Evolutionary conservation across 768 basidiomycete species (phyloP).

Genomic region (Mycena amicta): DNA sequence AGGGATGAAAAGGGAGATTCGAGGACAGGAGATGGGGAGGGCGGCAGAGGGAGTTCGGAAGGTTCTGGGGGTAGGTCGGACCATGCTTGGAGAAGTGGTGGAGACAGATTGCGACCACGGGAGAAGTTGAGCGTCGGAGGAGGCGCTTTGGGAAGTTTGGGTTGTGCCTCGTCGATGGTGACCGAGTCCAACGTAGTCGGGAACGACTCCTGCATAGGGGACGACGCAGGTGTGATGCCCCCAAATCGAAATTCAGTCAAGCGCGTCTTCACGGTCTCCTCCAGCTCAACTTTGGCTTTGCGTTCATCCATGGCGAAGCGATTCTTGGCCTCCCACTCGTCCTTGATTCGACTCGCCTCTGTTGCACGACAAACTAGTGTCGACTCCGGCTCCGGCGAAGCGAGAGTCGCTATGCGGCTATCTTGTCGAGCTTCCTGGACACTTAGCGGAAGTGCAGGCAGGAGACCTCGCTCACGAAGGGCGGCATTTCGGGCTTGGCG

Average conservation of each 20-base stretch:
- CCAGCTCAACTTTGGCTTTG: not conserved
- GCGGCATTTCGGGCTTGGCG: conserved; percentile 55
- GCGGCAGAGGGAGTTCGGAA: conserved; percentile 4
- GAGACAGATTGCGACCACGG: conserved; percentile 7
- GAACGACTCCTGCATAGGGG: conserved; percentile 6
- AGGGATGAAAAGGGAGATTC: conserved; percentile 8
- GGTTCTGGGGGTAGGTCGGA: conserved; percentile 13
- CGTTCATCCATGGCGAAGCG: conserved; percentile 6
- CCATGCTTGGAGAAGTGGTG: conserved; percentile 17
- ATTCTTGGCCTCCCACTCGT: conserved; percentile 54
- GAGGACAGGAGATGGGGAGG: not conserved
- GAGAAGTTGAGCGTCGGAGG: conserved; percentile 17
- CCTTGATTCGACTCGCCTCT: conserved; percentile 56
- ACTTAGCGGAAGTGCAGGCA: conserved; percentile 50
- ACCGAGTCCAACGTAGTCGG: conserved; percentile 7
- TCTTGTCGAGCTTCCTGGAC: conserved; percentile 42
- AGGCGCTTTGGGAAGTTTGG: conserved; percentile 11
- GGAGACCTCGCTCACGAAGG: conserved; percentile 60
- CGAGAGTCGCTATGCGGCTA: conserved; percentile 39
- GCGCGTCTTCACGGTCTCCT: conserved; percentile 17
- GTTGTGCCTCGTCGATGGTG: not conserved
- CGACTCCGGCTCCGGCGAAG: conserved; percentile 17
- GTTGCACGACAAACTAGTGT: conserved; percentile 29
- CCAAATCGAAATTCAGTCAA: conserved; percentile 42
- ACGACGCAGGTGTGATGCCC: conserved; percentile 21